These are phyloP conservation scores for Trypanosoma lewisi DNA, from an alignment of 208 protist genomes.

Conservation along the genomic window DNA sequence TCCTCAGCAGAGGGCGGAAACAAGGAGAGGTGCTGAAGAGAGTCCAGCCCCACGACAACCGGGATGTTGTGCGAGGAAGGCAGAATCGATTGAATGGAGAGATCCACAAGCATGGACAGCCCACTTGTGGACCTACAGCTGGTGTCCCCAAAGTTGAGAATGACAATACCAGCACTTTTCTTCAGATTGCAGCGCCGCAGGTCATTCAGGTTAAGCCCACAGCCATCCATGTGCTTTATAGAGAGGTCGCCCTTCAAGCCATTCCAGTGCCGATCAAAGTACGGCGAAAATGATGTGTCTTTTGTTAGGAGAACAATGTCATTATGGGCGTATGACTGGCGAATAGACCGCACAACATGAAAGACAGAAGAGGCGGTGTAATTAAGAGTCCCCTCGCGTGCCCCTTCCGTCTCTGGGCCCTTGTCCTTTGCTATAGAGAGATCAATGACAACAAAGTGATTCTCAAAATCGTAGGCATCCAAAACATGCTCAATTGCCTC, in stretches of 20 bases:
- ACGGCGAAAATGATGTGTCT: conserved; percentile 65
- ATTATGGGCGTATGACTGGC: conserved; percentile 63
- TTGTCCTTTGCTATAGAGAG: conserved; percentile 65
- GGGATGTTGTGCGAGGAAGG: conserved; percentile 61
- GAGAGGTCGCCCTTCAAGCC: conserved; percentile 27
- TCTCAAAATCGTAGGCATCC: conserved; percentile 70
- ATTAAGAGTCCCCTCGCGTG: conserved; percentile 50
- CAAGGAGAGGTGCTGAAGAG: conserved; percentile 60
- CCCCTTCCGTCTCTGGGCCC: conserved; percentile 52
- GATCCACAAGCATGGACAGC: conserved; percentile 72
- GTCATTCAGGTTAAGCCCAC: conserved; percentile 68
- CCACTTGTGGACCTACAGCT: conserved; percentile 76
- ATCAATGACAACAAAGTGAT: conserved; percentile 81
- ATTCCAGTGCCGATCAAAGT: conserved; percentile 72
- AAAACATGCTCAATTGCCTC: conserved; percentile 35
- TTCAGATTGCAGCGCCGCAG: conserved; percentile 71
- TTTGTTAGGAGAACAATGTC: conserved; percentile 75
- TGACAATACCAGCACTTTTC: conserved; percentile 61
- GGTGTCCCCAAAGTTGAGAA: conserved; percentile 77
- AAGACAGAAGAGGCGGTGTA: conserved; percentile 64
- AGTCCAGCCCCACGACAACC: conserved; percentile 77
- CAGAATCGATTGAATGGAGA: conserved; percentile 74
- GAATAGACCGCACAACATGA: conserved; percentile 57
- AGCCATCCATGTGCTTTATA: conserved; percentile 67
- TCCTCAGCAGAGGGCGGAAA: conserved; percentile 77